Percentiles rank a stretch among this genome's conserved stretches.
These are phyloP conservation scores for Flueggea neowawraea DNA, from an alignment of 441 rosid species.

Conservation along the genomic window DNA sequence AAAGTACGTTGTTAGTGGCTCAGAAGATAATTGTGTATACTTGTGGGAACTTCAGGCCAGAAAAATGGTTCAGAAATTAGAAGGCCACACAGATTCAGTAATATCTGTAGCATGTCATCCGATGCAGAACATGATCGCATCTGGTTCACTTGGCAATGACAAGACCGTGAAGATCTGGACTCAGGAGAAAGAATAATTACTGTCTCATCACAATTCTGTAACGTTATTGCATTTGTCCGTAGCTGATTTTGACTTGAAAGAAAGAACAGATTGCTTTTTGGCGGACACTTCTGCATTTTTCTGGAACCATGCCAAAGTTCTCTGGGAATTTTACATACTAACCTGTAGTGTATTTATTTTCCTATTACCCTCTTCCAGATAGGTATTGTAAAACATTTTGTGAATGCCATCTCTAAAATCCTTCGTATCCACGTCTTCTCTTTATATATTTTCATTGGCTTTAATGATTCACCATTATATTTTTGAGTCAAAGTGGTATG, in stretches of 20 bases:
- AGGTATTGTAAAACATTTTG: no score
- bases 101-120: conserved; percentile 89
- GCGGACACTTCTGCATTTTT: not conserved
- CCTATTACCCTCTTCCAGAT: no score
- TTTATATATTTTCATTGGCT: no score
- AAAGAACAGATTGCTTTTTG: not conserved
- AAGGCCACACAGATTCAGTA: conserved; percentile 85
- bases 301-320: not conserved
- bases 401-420: no score
- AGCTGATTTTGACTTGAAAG: conserved; percentile 5
- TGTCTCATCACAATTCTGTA: not conserved
- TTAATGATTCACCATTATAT: no score
- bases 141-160: conserved; percentile 83
- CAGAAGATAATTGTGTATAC: conserved; percentile 79
- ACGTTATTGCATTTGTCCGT: not conserved
- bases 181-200: conserved; percentile 44
- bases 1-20: conserved; percentile 77
- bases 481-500: no score
- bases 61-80: conserved; percentile 82
- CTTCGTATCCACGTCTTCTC: no score
- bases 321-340: not conserved
- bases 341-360: not conserved
- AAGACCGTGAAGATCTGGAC: conserved; percentile 83
- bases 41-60: conserved; percentile 89
- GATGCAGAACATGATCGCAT: conserved; percentile 72